Conservation (phyloP, 108 stramenopile species). For the Skeletonema potamos region DNA sequence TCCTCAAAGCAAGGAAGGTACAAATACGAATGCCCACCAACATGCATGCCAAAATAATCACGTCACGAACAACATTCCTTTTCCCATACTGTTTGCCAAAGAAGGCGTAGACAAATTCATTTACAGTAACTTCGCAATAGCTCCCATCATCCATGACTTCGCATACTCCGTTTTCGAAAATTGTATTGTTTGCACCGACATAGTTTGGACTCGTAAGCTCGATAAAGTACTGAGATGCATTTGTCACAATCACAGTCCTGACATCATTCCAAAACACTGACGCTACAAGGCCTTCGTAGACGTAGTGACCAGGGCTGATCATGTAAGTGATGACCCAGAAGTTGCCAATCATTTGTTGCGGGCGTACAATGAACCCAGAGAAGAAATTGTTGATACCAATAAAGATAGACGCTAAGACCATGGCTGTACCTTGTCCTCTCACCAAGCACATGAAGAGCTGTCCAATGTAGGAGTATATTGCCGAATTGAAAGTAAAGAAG, state of each 20-base stretch:
- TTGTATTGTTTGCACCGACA: background rate
- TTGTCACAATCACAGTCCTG: conserved; percentile 44
- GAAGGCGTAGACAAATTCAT: conserved; percentile 58
- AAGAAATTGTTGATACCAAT: conserved; percentile 51
- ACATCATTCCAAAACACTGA: conserved; percentile 49
- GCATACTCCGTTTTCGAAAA: conserved; percentile 9
- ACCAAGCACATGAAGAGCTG: conserved; percentile 56
- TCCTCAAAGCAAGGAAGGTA: conserved; percentile 59
- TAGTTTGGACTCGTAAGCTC: conserved; percentile 26
- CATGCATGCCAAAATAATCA: conserved; percentile 50
- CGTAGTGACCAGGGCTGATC: conserved; percentile 76
- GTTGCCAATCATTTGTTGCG: conserved; percentile 42
- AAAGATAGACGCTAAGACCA: conserved; percentile 25
- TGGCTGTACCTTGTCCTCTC: conserved; percentile 36
- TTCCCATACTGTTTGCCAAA: conserved; percentile 60
- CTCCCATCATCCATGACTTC: conserved; percentile 3
- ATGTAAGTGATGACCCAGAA: conserved; percentile 53
- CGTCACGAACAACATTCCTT: conserved; percentile 40
- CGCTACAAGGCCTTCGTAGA: conserved; percentile 70
- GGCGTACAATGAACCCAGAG: conserved; percentile 44
- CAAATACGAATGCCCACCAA: conserved; percentile 48
- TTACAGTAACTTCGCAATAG: conserved; percentile 39
- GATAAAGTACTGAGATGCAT: conserved; percentile 53
- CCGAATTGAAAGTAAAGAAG: conserved; percentile 49
- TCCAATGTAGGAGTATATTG: conserved; percentile 44